These are phyloP conservation scores for Podaxis mareebaensis DNA, from an alignment of 768 basidiomycete species.

Conservation along the genomic window DNA sequence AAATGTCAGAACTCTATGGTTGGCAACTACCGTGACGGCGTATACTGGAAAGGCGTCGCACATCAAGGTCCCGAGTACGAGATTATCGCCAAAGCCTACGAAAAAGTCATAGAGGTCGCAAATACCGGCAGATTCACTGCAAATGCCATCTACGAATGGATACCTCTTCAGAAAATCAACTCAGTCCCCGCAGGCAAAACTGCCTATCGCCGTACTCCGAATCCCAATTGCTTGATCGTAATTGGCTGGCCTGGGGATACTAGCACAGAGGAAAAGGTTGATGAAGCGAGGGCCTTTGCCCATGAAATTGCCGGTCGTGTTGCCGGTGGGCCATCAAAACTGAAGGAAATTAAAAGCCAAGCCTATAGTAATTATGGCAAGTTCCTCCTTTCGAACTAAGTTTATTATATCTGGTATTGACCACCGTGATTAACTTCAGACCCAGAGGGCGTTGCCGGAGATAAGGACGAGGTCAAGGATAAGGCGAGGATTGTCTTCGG, in stretches of 20 bases:
- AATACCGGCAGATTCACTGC: constrained; percentile 27
- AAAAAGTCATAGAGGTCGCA: constrained; percentile 28
- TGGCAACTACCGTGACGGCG: constrained; percentile 32
- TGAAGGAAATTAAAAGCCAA: constrained; percentile 28
- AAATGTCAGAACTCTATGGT: constrained; percentile 34
- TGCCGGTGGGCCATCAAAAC: constrained; percentile 26
- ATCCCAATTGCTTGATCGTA: constrained; percentile 33
- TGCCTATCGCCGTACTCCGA: constrained; percentile 40
- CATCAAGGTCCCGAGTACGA: constrained; percentile 27
- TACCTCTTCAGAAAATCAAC: constrained; percentile 39
- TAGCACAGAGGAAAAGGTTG: constrained; percentile 27
- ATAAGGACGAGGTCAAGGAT: constrained; percentile 19
- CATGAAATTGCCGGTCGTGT: constrained; percentile 33
- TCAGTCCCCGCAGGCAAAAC: constrained; percentile 33
- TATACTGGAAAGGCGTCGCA: constrained; percentile 46
- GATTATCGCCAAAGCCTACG: constrained; percentile 29
- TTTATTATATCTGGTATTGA: not conserved
- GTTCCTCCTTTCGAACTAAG: constrained; percentile 5
- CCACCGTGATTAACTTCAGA: constrained; percentile 13
- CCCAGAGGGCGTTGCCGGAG: constrained; percentile 18
- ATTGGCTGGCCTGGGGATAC: constrained; percentile 33
- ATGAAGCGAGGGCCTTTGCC: constrained; percentile 30
- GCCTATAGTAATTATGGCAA: constrained; percentile 53
- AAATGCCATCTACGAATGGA: constrained; percentile 41
- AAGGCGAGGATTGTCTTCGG: constrained; percentile 35